Percentiles rank a stretch among this genome's conserved stretches.
These are phyloP conservation scores for Candida glucosophila DNA, from an alignment of 1,139 yeast species.

Conservation along the genomic window DNA sequence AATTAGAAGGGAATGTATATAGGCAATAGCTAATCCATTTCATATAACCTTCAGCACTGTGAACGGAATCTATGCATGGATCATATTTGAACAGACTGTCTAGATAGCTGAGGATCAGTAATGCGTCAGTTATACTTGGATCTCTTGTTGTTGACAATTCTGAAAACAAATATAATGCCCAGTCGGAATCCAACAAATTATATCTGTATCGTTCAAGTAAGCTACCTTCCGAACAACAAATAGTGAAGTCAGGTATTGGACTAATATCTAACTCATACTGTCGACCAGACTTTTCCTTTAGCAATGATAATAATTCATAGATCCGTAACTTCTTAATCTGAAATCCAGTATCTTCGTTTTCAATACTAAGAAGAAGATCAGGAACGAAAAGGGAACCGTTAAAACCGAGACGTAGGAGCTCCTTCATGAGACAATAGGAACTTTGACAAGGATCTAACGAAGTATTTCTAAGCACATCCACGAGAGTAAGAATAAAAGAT, in stretches of 20 bases:
- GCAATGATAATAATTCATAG: slow-evolving; percentile 5
- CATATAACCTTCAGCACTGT: slow-evolving; percentile 25
- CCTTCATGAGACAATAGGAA: slow-evolving; percentile 13
- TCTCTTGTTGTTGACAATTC: too few species aligned
- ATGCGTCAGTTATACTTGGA: too few species aligned
- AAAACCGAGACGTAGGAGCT: slow-evolving; percentile 21
- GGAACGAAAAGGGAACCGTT: slow-evolving; percentile 16
- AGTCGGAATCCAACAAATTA: too few species aligned
- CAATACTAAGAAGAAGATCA: slow-evolving; percentile 16
- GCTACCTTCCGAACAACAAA: too few species aligned
- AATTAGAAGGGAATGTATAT: too few species aligned
- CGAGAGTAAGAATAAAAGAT: slow-evolving; percentile 35
- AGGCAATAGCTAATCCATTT: slow-evolving; percentile 11
- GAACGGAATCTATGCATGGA: slow-evolving; percentile 19
- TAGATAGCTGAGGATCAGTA: too few species aligned
- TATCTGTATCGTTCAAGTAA: too few species aligned
- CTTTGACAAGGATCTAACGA: slow-evolving; percentile 15
- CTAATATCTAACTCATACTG: too few species aligned
- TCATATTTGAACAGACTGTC: too few species aligned
- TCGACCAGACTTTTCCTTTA: slow-evolving; percentile 2
- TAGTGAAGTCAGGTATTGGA: too few species aligned
- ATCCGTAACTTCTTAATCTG: slow-evolving; percentile 24
- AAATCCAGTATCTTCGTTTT: slow-evolving; percentile 22
- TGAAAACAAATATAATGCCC: too few species aligned
- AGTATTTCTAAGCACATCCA: slow-evolving; percentile 39